Evolutionary conservation across 139 green algal species (phyloP).

Genomic region (Haematococcus lacustris): DNA sequence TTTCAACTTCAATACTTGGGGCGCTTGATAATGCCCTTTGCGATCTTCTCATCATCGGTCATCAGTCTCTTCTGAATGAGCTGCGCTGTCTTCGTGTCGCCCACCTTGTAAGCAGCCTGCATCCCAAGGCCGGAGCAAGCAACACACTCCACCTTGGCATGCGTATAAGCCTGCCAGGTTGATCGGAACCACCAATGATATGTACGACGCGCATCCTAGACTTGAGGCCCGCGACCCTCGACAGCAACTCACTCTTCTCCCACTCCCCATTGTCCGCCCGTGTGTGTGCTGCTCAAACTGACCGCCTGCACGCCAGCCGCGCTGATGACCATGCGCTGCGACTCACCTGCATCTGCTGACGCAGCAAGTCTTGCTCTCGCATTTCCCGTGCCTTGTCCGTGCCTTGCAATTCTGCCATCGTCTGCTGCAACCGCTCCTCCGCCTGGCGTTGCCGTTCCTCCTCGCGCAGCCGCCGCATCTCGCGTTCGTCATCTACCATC

Average conservation of each 20-base stretch:
- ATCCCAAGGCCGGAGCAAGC: no score
- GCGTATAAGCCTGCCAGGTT: neutral
- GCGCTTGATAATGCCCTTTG: conserved; percentile 9
- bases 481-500: conserved; percentile 62
- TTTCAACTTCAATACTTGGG: no score
- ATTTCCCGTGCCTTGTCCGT: conserved; percentile 50
- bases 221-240: neutral
- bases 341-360: conserved; percentile 64
- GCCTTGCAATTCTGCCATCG: conserved; percentile 63
- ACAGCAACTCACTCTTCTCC: neutral
- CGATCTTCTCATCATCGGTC: conserved; percentile 48
- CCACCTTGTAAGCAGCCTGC: conserved; percentile 73
- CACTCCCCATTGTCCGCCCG: neutral
- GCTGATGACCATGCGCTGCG: no score
- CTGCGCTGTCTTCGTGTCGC: conserved; percentile 50
- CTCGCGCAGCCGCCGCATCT: conserved; percentile 42
- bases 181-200: neutral
- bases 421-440: conserved; percentile 50
- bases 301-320: neutral
- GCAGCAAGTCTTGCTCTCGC: conserved; percentile 66
- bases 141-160: no score
- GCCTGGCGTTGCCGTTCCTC: conserved; percentile 38
- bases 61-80: conserved; percentile 45
- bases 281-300: neutral
- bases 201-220: neutral